Base-by-base conservation (phyloP, 2,329 filamentous ascomycete genomes). In the Cladosporium sp. region DNA sequence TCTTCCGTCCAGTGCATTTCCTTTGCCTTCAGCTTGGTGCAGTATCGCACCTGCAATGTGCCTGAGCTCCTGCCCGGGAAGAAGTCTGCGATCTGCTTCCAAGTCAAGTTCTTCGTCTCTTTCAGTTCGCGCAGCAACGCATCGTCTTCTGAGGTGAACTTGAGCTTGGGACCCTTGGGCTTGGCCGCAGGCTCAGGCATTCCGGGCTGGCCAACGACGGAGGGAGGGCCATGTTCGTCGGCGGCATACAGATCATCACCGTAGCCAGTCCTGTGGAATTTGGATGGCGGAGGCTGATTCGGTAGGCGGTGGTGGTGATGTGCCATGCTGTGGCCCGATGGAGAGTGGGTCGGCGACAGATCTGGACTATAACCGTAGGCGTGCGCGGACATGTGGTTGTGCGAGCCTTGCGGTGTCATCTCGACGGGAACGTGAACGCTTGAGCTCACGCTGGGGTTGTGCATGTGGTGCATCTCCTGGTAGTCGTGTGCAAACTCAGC, bases 1-100 rank as follows among this genome's bases (percentile, higher is more conserved):
- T 96, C 90, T 58, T 95, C 89, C 44, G 87, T 95, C 91, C 91
- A 96, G 63, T 89, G 83, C 11, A 88, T 95, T 34, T 88, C 91
- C 74, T 96, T 96, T 12, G 89, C 90, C 72, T 95, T 96, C 47
- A 96, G 75, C 71, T 95, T 96, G 38, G 90, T 96, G 67, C 91
- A 96, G 68, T 96, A 96, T 30, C 91, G 85, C 49, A 96, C 91
- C 69, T 96, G 91, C 54, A 96, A 73, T 24, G 91, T 96, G 15
- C 91, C 91, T 40, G 88, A 95, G 52, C 88, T 93, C 52, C 91
- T 79, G 1, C 90, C 91, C 1, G 91, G 91, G 61, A 96, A 96
- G 71, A 96, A 96, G 65, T 96, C 91, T 51, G 90, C 89, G 64
- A 96, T 96, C 75, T 96, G 91, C 72, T 95, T 96, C 91, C 91